A percentile compares a stretch with the other conserved stretches of the same genome.
phyloP scores from a whole-genome alignment of 495 filamentous ascomycete species.

The Chaetomium cochliodes region DNA sequence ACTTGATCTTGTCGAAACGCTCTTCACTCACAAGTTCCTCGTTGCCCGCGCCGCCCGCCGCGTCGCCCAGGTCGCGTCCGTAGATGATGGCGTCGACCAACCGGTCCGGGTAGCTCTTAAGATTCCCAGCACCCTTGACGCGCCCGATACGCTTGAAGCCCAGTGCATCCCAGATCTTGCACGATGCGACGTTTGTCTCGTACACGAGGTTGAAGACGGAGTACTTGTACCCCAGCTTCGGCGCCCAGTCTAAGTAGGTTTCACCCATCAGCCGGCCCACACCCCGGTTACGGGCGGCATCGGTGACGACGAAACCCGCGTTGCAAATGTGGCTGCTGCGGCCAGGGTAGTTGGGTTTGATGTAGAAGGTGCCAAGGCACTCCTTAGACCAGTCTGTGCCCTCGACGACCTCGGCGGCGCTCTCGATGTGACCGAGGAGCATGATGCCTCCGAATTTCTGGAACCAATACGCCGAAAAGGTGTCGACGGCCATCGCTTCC shows the following conservation, averaged over 20 bases:
- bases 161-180: slow-evolving; percentile 94
- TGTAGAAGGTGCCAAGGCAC: slow-evolving; percentile 92
- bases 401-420: slow-evolving; percentile 56
- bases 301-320: slow-evolving; percentile 90
- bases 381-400: slow-evolving; percentile 79
- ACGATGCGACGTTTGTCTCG: slow-evolving; percentile 93
- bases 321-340: slow-evolving; percentile 96
- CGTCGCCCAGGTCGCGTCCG: slow-evolving; percentile 70
- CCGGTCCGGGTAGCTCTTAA: slow-evolving; percentile 76
- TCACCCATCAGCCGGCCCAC: slow-evolving; percentile 94
- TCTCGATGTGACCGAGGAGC: slow-evolving; percentile 75
- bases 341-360: slow-evolving; percentile 97
- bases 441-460: slow-evolving; percentile 92
- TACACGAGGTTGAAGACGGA: slow-evolving; percentile 98
- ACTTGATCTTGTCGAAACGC: slow-evolving; percentile 97
- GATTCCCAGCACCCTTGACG: slow-evolving; percentile 81
- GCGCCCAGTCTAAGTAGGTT: slow-evolving; percentile 90
- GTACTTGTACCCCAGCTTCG: slow-evolving; percentile 90
- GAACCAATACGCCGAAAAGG: slow-evolving; percentile 91
- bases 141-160: slow-evolving; percentile 96
- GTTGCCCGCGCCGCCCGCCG: slow-evolving; percentile 47
- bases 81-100: slow-evolving; percentile 96
- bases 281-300: slow-evolving; percentile 82
- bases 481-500: slow-evolving; percentile 67
- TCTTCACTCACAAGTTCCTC: slow-evolving; percentile 93